Base-by-base conservation (phyloP, 2,329 filamentous ascomycete species). In the Blastomyces gilchristii region DNA sequence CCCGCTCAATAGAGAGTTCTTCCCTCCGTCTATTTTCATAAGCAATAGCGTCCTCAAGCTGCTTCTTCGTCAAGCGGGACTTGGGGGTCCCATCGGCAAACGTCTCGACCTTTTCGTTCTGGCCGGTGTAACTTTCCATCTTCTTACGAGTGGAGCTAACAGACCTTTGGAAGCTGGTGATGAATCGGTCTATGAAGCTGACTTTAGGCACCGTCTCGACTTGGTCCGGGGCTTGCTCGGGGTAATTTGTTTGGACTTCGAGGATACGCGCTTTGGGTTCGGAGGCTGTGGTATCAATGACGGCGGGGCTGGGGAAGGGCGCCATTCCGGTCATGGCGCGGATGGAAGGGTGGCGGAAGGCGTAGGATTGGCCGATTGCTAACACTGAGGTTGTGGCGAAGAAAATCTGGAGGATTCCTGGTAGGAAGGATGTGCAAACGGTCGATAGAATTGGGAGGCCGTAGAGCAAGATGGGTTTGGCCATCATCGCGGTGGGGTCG, bases 381-480 rank as follows among this genome's bases (percentile, higher is more conserved):
- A 78, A 69, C 0, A 73, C 3, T 64, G 76, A 75, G 3, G 73
- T 75, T 14, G 72, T 67, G 61, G 82, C 73, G 75, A 90, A 88
- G 76, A 84, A 87, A 39, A 89, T 70, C 70, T 88, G 85, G 2
- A 89, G 72, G 25, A 78, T 80, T 31, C 82, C 80, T 0, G 85
- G 81, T 71, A 82, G 81, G 65, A 75, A 82, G 14, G 76, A 69
- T 61, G 85, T 85, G 70, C 88, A 77, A 4, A 76, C 1, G 39
- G 83, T 74, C 8, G 83, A 79, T 1, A 87, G 43, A 7, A 73
- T 65, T 1, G 87, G 86, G 39, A 89, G 68, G 50, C 76, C 73
- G 50, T 76, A 72, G 16, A 74, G 66, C 43, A 82, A 63, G 2
- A 72, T 64, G 60, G 70, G 72, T 66, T 71, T 63, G 28, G 34